These are phyloP conservation scores for Teunomyces aglyptinius DNA, from an alignment of 805 yeast species.

Conservation along the genomic window DNA sequence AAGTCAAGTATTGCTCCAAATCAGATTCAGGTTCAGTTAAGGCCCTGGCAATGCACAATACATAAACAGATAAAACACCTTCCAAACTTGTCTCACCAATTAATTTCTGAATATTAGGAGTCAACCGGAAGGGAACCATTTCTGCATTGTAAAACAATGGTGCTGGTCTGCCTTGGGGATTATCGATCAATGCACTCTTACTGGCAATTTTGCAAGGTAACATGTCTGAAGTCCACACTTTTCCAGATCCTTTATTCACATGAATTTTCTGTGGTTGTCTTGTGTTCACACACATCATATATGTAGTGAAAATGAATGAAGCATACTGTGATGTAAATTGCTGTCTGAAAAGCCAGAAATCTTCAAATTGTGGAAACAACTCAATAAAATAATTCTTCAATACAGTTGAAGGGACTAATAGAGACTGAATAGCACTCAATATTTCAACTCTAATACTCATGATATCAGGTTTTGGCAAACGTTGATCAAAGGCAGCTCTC, in stretches of 20 bases:
- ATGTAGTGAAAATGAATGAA: conserved; percentile 85
- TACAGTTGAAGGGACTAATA: conserved; percentile 81
- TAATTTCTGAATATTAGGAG: conserved; percentile 91
- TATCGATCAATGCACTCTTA: conserved; percentile 29
- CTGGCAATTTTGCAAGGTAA: conserved; percentile 80
- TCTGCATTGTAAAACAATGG: conserved; percentile 92
- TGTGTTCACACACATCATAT: conserved; percentile 88
- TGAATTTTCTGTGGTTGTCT: conserved; percentile 93
- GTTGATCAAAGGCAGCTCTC: conserved; percentile 90
- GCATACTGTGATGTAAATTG: conserved; percentile 96
- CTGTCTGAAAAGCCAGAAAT: conserved; percentile 95
- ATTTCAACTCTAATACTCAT: conserved; percentile 89
- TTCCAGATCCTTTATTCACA: conserved; percentile 77
- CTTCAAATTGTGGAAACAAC: conserved; percentile 76
- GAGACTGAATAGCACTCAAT: conserved; percentile 81
- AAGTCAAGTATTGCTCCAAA: conserved; percentile 84
- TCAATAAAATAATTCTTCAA: conserved; percentile 73
- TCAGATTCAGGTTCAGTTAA: conserved; percentile 90
- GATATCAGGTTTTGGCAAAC: conserved; percentile 89
- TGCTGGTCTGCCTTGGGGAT: conserved; percentile 49
- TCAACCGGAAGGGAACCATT: conserved; percentile 91
- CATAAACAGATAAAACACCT: conserved; percentile 82
- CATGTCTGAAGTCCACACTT: conserved; percentile 94
- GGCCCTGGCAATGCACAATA: conserved; percentile 83
- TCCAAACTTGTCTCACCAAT: conserved; percentile 94